Conservation (phyloP, 1,139 yeast species). For the Hanseniaspora sp. region DNA sequence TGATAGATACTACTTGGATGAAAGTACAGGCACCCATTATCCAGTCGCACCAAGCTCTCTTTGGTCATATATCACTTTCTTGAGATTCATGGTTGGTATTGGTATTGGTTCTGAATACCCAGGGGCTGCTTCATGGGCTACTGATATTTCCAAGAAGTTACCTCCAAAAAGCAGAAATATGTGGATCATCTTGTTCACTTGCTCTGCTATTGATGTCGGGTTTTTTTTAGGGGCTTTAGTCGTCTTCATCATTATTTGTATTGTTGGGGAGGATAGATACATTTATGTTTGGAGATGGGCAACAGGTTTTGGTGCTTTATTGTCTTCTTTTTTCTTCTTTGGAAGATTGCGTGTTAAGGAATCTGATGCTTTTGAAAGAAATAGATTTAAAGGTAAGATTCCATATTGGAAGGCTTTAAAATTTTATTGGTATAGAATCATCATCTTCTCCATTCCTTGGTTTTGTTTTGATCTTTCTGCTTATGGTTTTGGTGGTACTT, state of each 20-base stretch:
- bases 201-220: constrained; percentile 77
- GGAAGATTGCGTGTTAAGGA: constrained; percentile 66
- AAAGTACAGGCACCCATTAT: background rate
- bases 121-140: constrained; percentile 83
- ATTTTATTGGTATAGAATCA: constrained; percentile 73
- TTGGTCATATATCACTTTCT: constrained; percentile 43
- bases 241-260: constrained; percentile 77
- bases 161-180: constrained; percentile 78
- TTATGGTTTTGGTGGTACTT: constrained; percentile 78
- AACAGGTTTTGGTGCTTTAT: constrained; percentile 81
- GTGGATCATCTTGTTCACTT: constrained; percentile 81
- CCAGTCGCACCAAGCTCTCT: background rate
- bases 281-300: constrained; percentile 84
- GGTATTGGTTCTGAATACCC: constrained; percentile 89
- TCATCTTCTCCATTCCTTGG: constrained; percentile 69
- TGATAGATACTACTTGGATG: constrained; percentile 49
- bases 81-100: constrained; percentile 75
- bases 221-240: constrained; percentile 76
- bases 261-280: constrained; percentile 57
- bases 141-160: constrained; percentile 73
- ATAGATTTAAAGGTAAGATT: constrained; percentile 51
- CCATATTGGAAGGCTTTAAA: constrained; percentile 63
- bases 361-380: constrained; percentile 55
- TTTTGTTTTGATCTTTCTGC: constrained; percentile 79
- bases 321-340: constrained; percentile 66